Base-by-base conservation (phyloP, 192 early-diverging fungal species). In the Backusella luteola region DNA sequence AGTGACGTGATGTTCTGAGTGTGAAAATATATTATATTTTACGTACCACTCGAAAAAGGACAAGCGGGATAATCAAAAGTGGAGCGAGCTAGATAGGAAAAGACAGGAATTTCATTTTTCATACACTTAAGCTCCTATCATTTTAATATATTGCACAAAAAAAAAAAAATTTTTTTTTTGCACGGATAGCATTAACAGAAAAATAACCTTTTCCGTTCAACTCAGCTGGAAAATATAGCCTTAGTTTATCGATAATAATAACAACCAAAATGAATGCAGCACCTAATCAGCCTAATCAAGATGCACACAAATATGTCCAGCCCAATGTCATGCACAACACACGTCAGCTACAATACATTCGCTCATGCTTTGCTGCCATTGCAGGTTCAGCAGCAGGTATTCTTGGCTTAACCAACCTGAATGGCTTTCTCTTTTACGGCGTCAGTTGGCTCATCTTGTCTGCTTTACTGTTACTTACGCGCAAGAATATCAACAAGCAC, bases 301-400 rank as follows among this genome's bases (percentile, higher is more conserved):
- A 82, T 53, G 66, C 77, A 39, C 77, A 78, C 36, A 67, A 76
- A 59, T 90, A 85, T 74, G 86, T 88, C 66, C 85, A 81, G 69
- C 76, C 79, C 73, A 81, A 87, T 78, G 80, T 90, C 29, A 81
- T 80, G 44, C 86, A 91, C 81, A 94, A 94, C 80, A 76, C 81
- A 15, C 81, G 83, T 73, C 87, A 86, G 38, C 79, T 94, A 56
- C 85, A 85, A 66, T 93, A 90, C 78, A 88, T 88, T 67, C 90
- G 93, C 19, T 89, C 90, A 3, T 91, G 89, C 14, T 84, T 91
- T 73, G 91, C 93, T 4, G 90, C 87, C 59, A 85, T 94, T 73
- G 87, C 92, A 17, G 96, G 96, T 53, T 88, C 90, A 17, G 93
- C 95, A 21, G 96, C 95, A 26, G 96, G 96, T 39, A 94, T 96